Conservation (phyloP, 345 rosid species). For the Euphorbia pulcherrima region DNA sequence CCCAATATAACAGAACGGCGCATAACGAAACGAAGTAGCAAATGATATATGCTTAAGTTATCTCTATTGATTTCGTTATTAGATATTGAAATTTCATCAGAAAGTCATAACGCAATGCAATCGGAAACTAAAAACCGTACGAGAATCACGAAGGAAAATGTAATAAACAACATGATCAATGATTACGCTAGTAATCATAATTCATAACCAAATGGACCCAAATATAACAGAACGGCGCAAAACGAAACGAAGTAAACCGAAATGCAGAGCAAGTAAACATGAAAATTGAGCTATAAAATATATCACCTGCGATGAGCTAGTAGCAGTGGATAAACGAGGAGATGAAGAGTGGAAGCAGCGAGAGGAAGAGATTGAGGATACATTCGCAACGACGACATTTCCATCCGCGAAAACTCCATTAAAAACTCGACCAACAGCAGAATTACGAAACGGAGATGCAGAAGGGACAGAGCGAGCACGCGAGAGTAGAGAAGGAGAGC, state of each 20-base stretch:
- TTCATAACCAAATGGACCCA: neutral
- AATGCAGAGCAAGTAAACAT: neutral
- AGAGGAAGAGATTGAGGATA: neutral
- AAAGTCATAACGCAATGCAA: neutral
- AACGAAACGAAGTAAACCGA: neutral
- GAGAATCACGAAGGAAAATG: neutral
- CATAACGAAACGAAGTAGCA: neutral
- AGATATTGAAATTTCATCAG: neutral
- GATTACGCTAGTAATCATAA: neutral
- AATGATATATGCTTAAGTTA: neutral
- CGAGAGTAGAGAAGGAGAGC: constrained; percentile 14
- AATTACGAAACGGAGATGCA: constrained; percentile 7
- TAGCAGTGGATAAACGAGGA: constrained; percentile 35
- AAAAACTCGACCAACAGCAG: neutral
- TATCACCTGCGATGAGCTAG: constrained; percentile 42
- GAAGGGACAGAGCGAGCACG: constrained; percentile 25
- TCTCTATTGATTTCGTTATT: neutral
- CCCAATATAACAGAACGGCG: no score
- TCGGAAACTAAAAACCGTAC: no score
- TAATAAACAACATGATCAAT: neutral
- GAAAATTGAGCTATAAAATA: neutral
- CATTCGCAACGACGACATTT: constrained; percentile 17
- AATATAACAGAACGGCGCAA: no score
- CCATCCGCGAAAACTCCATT: neutral
- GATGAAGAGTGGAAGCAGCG: constrained; percentile 38